phyloP scores from a whole-genome alignment of 768 basidiomycete genomes.

The Tylopilus rubrobrunneus region DNA sequence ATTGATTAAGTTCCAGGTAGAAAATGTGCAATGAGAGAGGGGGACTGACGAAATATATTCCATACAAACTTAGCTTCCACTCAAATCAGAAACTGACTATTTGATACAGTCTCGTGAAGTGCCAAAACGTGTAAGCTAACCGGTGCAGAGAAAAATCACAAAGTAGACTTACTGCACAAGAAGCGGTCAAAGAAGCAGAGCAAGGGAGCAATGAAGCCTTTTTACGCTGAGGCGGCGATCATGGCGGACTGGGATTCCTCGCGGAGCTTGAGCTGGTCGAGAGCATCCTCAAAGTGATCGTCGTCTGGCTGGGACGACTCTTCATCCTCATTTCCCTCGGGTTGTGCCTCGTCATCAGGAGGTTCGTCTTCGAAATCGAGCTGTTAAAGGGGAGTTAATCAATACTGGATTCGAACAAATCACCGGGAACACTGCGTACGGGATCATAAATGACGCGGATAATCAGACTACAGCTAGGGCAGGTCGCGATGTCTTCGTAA shows the following conservation, averaged over 20 bases:
- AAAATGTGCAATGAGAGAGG: neutral
- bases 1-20: neutral
- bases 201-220: neutral
- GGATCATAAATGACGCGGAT: conserved; percentile 94
- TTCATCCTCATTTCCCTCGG: conserved; percentile 27
- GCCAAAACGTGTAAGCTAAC: neutral
- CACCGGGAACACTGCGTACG: conserved; percentile 45
- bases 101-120: neutral
- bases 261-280: conserved; percentile 51
- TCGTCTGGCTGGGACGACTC: conserved; percentile 36
- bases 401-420: conserved; percentile 1
- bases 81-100: neutral
- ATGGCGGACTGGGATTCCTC: conserved; percentile 10
- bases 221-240: conserved; percentile 19
- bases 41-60: neutral
- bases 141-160: neutral
- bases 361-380: conserved; percentile 82
- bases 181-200: neutral
- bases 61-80: neutral
- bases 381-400: conserved; percentile 33
- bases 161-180: conserved; percentile 1
- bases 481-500: conserved; percentile 92
- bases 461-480: conserved; percentile 93
- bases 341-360: conserved; percentile 42
- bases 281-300: conserved; percentile 58